These are phyloP conservation scores for Colletotrichum sp. DNA, from an alignment of 2,329 filamentous ascomycete species.

Conservation along the genomic window DNA sequence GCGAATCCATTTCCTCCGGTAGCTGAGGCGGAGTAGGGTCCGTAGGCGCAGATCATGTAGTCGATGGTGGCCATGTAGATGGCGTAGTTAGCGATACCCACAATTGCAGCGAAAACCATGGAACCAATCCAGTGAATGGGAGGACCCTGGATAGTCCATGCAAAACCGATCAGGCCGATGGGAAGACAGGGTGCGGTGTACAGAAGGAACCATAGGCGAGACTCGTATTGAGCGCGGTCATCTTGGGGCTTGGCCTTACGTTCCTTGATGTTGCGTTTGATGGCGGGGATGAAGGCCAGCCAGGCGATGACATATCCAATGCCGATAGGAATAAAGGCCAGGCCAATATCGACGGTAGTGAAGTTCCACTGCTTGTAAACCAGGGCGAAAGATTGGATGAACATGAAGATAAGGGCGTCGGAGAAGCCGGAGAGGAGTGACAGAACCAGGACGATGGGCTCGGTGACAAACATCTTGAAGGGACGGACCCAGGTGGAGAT, in stretches of 20 bases:
- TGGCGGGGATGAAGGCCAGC: slow-evolving; percentile 62
- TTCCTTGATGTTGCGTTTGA: slow-evolving; percentile 57
- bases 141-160: slow-evolving; percentile 70
- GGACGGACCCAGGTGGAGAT: slow-evolving; percentile 65
- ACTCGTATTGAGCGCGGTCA: slow-evolving; percentile 72
- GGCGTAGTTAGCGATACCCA: slow-evolving; percentile 76
- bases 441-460: slow-evolving; percentile 75
- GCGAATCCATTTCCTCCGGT: slow-evolving; percentile 79
- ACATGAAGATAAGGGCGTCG: slow-evolving; percentile 80
- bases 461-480: slow-evolving; percentile 75
- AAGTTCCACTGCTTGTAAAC: slow-evolving; percentile 75
- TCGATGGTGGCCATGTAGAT: slow-evolving; percentile 82
- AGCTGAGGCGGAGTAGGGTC: slow-evolving; percentile 74
- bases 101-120: slow-evolving; percentile 67
- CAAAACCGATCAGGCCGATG: slow-evolving; percentile 74
- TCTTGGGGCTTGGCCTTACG: slow-evolving; percentile 54
- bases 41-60: slow-evolving; percentile 79
- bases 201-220: slow-evolving; percentile 68
- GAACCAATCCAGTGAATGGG: slow-evolving; percentile 71
- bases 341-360: slow-evolving; percentile 57
- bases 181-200: slow-evolving; percentile 66
- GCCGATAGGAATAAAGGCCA: slow-evolving; percentile 70
- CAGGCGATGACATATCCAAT: slow-evolving; percentile 71
- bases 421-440: slow-evolving; percentile 76
- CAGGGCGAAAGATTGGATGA: slow-evolving; percentile 72